Base-by-base conservation (phyloP, 495 filamentous ascomycete genomes). In the Chaetomidium leptoderma region DNA sequence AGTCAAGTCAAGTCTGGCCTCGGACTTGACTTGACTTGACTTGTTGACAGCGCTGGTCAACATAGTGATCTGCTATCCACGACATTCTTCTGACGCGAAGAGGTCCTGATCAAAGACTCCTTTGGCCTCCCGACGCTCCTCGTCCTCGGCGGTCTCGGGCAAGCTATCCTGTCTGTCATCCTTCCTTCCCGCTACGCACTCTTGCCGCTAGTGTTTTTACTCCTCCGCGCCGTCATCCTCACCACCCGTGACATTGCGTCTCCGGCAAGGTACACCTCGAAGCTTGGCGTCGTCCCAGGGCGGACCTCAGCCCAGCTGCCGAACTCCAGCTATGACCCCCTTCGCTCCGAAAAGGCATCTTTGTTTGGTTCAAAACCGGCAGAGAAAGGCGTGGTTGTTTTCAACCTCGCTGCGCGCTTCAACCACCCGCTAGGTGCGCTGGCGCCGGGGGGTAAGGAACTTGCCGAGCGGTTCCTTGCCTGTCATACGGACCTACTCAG, bases 61-160 rank as follows among this genome's bases (percentile, higher is more conserved):
- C n/a, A n/a, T n/a, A n/a, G n/a, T n/a, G n/a, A n/a, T n/a, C n/a
- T n/a, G n/a, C n/a, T n/a, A n/a, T n/a, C n/a, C n/a, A n/a, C n/a
- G 36, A 16, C 36, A n/a, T 6, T 4, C 6, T 6, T 14, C 40
- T 43, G 24, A 24, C 17, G 13, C 36, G 21, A 9, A 6, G 17
- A 59, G 53, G 27, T n/a, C 21, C 21, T 65, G 13, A 23, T 66
- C 23, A 67, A 69, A 55, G 55, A 65, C 33, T 26, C 43, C 14
- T 62, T 79, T 47, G 64, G 66, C 26, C 47, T 79, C 17, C 61
- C 68, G 13, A 75, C 73, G 27, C 73, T 77, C 66, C 63, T 81
- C 23, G 57, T 70, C 17, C 27, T 80, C 7, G 78, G 77, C n/a
- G 78, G 72, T 21, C 26, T 73, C 26, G 50, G 62, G 8, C 77